Conservation (phyloP, 495 filamentous ascomycete species). For the Penicillium mononematosum region DNA sequence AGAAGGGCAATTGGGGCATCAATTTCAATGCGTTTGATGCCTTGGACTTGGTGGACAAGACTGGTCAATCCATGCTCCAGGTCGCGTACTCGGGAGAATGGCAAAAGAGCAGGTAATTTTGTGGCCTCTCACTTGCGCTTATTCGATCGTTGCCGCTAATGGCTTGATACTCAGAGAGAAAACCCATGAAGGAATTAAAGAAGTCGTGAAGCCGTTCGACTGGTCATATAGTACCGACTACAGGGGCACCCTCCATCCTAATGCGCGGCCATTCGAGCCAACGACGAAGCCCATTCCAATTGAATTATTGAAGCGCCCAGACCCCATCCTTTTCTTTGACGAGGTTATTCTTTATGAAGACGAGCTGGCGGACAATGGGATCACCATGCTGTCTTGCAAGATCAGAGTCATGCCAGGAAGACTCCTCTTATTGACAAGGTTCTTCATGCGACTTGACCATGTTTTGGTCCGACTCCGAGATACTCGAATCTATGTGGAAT, state of each 20-base stretch:
- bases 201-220: constrained; percentile 93
- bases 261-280: constrained; percentile 44
- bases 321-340: constrained; percentile 94
- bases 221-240: constrained; percentile 95
- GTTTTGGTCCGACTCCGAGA: constrained; percentile 85
- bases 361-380: constrained; percentile 96
- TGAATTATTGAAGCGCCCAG: constrained; percentile 75
- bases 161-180: constrained; percentile 57
- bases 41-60: constrained; percentile 89
- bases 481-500: constrained; percentile 90
- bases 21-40: constrained; percentile 83
- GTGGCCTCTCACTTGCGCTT: not conserved
- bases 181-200: constrained; percentile 83
- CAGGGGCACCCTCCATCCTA: constrained; percentile 57
- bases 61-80: constrained; percentile 81
- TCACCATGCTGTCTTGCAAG: constrained; percentile 83
- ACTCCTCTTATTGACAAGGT: constrained; percentile 78
- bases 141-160: not conserved
- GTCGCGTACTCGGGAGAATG: constrained; percentile 91
- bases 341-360: constrained; percentile 95
- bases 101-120: constrained; percentile 68
- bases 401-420: constrained; percentile 86
- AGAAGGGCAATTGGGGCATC: constrained; percentile 66
- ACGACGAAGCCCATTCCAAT: constrained; percentile 70
- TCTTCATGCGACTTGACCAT: constrained; percentile 90